Percentiles rank a stretch among this genome's conserved stretches.
These are phyloP conservation scores for Aegilops tauschii DNA, from an alignment of 176 grass and related monocot species.

Conservation along the genomic window DNA sequence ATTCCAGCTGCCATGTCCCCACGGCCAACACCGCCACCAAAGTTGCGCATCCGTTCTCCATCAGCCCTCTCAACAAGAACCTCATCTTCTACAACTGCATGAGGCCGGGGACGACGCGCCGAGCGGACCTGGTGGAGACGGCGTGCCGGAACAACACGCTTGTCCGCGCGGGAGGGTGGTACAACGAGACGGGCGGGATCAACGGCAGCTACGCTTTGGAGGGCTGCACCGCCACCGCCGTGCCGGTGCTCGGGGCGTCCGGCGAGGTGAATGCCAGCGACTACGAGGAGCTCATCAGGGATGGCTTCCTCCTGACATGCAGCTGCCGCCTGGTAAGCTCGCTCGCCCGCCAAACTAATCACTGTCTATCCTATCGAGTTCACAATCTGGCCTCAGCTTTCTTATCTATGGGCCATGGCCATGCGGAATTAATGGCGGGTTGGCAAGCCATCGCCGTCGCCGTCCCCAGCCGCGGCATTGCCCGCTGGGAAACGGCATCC, in stretches of 20 bases:
- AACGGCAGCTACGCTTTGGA: background rate
- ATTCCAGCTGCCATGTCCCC: background rate
- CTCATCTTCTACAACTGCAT: slow-evolving; percentile 32
- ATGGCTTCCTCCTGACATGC: slow-evolving; percentile 29
- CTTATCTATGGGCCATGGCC: no score
- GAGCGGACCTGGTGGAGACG: background rate
- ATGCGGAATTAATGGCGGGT: background rate
- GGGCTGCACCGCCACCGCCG: background rate
- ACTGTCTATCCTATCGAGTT: no score
- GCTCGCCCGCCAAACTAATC: no score
- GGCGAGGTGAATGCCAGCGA: background rate
- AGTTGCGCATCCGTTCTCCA: accelerated
- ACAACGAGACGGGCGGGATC: background rate
- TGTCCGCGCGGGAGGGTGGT: background rate
- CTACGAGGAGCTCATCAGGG: background rate
- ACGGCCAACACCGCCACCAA: background rate
- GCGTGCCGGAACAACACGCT: background rate
- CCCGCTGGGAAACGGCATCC: background rate
- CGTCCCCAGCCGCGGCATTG: background rate
- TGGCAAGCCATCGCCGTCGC: background rate
- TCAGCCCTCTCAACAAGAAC: background rate
- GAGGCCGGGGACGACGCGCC: accelerated
- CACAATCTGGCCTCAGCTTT: no score
- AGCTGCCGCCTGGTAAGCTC: no score
- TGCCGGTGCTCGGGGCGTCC: background rate